Evolutionary conservation across 129 eudicot genomes (phyloP).

Genomic region (Sambucus nigra): DNA sequence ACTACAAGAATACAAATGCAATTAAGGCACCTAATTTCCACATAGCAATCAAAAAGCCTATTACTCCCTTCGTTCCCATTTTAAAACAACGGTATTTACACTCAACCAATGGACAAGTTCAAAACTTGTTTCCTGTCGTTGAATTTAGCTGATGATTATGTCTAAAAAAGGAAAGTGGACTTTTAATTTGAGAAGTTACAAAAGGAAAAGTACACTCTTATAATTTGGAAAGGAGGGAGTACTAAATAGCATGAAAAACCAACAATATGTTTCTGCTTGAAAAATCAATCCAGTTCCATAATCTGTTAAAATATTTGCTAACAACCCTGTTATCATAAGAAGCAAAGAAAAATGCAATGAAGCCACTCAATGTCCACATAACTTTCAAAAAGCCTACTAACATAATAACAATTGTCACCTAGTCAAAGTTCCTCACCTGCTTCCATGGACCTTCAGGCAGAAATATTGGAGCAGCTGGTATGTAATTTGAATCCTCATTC

Average conservation of each 20-base stretch:
- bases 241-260: too few species aligned
- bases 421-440: slow-evolving; percentile 39
- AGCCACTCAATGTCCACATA: neutral
- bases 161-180: too few species aligned
- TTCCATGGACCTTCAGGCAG: slow-evolving; percentile 91
- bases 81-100: too few species aligned
- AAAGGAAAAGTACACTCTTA: too few species aligned
- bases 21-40: neutral
- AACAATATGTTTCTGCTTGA: neutral
- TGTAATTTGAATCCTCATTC: slow-evolving; percentile 46
- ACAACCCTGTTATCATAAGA: neutral
- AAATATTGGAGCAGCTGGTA: slow-evolving; percentile 77
- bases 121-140: too few species aligned
- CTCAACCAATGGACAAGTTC: too few species aligned
- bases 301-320: neutral
- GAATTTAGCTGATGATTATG: too few species aligned
- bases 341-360: neutral
- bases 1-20: neutral
- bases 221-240: too few species aligned
- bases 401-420: neutral
- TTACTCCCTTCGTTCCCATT: too few species aligned
- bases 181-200: too few species aligned
- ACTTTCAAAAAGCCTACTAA: neutral
- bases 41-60: neutral
- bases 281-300: neutral